A percentile compares a stretch with the other conserved stretches of the same genome.
phyloP scores from a whole-genome alignment of 768 basidiomycete species.

The Auricularia cornea region DNA sequence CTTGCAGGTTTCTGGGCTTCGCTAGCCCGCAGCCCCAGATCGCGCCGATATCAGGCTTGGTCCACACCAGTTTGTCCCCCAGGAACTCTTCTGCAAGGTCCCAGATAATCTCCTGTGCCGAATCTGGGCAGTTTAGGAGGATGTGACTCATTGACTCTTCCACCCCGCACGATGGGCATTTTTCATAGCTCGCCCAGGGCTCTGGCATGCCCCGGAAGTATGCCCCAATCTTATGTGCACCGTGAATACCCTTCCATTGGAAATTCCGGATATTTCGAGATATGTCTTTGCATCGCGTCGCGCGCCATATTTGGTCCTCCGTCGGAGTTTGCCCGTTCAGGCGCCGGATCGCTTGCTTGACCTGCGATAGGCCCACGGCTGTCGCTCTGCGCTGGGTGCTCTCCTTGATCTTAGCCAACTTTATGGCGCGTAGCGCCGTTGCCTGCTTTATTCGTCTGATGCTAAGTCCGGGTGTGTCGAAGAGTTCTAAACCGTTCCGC shows the following conservation, averaged over 20 bases:
- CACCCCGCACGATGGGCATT: slow-evolving; percentile 9
- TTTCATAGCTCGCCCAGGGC: slow-evolving; percentile 1
- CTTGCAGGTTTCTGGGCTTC: background rate
- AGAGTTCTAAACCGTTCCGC: too few species aligned
- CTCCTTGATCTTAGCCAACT: too few species aligned
- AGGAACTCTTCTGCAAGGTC: slow-evolving; percentile 5
- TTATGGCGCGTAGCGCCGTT: background rate
- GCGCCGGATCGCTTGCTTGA: background rate
- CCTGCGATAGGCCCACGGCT: background rate
- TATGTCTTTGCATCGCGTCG: background rate
- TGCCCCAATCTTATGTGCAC: slow-evolving; percentile 12
- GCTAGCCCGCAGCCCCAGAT: background rate
- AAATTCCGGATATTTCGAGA: background rate
- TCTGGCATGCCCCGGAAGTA: slow-evolving; percentile 5
- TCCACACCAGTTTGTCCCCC: background rate
- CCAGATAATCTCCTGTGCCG: slow-evolving; percentile 13
- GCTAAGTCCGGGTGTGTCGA: too few species aligned
- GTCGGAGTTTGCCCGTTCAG: background rate
- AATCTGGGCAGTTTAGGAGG: slow-evolving; percentile 11
- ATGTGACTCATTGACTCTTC: slow-evolving; percentile 16
- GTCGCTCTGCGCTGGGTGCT: background rate
- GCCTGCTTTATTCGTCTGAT: background rate
- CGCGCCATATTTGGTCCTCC: background rate
- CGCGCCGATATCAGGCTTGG: too few species aligned
- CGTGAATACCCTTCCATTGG: slow-evolving; percentile 14